A percentile compares a stretch with the other conserved stretches of the same genome.
Conservation (phyloP, 2,329 filamentous ascomycete genomes). For the Talaromyces sp. region DNA sequence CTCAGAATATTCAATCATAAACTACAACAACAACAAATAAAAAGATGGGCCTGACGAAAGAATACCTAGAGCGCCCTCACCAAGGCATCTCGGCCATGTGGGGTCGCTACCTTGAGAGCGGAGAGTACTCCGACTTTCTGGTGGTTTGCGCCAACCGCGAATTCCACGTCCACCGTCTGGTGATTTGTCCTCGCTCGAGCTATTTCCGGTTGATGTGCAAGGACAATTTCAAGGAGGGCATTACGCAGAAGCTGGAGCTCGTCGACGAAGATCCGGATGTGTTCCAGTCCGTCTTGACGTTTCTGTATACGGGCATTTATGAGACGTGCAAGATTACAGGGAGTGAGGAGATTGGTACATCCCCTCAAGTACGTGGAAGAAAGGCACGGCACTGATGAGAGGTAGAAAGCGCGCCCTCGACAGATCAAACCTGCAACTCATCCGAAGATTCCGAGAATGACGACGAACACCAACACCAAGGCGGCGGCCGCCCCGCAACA, state of each 20-base stretch:
- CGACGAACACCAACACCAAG: conserved; percentile 11
- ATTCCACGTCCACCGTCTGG: conserved; percentile 34
- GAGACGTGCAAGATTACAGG: conserved; percentile 18
- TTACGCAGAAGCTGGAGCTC: conserved; percentile 13
- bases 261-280: conserved; percentile 20
- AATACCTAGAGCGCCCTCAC: conserved; percentile 16
- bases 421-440: conserved; percentile 10
- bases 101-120: conserved; percentile 20
- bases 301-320: conserved; percentile 20
- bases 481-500: conserved; percentile 13
- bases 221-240: conserved; percentile 27
- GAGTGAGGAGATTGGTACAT: conserved; percentile 8
- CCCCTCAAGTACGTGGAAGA: too few species aligned
- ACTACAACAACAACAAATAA: not conserved
- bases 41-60: conserved; percentile 14
- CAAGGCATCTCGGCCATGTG: conserved; percentile 17
- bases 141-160: conserved; percentile 29
- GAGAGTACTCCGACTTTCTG: conserved; percentile 33
- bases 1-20: not conserved
- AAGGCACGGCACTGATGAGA: not conserved
- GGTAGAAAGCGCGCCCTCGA: not conserved
- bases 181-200: conserved; percentile 36
- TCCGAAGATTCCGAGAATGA: conserved; percentile 19
- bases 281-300: conserved; percentile 19
- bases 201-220: conserved; percentile 32